phyloP scores from a whole-genome alignment of 164 flowering plant species.

The Euptelea pleiosperma region DNA sequence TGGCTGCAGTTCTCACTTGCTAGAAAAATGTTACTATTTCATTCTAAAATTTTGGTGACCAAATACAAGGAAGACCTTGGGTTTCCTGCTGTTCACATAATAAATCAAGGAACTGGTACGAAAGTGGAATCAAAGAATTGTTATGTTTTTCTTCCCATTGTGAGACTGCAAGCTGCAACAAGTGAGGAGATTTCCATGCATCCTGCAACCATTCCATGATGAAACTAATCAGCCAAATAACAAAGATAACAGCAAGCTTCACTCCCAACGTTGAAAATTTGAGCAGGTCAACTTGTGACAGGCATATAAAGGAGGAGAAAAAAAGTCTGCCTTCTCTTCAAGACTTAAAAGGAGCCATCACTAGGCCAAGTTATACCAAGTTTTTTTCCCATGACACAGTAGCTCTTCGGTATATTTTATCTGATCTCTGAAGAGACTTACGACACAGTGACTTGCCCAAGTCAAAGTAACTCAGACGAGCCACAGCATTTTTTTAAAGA shows the following conservation, averaged over 20 bases:
- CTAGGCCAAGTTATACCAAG: background rate
- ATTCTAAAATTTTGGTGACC: slow-evolving; percentile 12
- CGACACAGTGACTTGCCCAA: too few relatives aligned
- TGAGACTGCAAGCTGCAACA: slow-evolving; percentile 5
- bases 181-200: slow-evolving; percentile 8
- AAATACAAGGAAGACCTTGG: slow-evolving; percentile 3
- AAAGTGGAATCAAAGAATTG: slow-evolving; percentile 1
- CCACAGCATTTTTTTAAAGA: too few relatives aligned
- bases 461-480: too few relatives aligned
- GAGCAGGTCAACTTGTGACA: background rate
- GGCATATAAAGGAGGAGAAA: background rate
- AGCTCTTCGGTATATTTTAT: too few relatives aligned
- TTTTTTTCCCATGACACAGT: too few relatives aligned
- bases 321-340: background rate
- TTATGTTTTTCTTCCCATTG: slow-evolving; percentile 3
- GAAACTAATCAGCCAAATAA: slow-evolving; percentile 2
- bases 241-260: background rate
- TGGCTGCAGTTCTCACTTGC: background rate
- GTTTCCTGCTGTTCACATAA: slow-evolving; percentile 1
- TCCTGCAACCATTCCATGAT: slow-evolving; percentile 19
- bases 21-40: slow-evolving; percentile 9
- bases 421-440: too few relatives aligned
- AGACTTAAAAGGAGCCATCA: background rate
- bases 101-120: slow-evolving; percentile 2
- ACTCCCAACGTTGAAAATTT: background rate